Evolutionary conservation across 441 rosid genomes (phyloP).

Genomic region (Dalechampia spathulata): DNA sequence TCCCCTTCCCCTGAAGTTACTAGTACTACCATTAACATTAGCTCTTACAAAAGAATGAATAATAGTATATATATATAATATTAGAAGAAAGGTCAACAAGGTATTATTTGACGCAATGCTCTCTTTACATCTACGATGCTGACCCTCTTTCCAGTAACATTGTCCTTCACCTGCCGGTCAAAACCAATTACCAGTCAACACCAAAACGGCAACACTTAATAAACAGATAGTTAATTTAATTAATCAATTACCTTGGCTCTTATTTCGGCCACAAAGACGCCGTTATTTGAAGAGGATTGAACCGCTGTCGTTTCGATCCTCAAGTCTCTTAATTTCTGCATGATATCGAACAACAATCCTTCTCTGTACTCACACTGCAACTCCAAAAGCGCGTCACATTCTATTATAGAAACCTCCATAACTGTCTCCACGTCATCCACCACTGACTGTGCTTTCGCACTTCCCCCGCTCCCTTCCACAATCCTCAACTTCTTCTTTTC

Average conservation of each 20-base stretch:
- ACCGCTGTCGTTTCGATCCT: slow-evolving; percentile 60
- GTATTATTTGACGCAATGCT: slow-evolving; percentile 56
- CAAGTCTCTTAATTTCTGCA: slow-evolving; percentile 58
- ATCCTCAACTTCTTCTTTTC: slow-evolving; percentile 55
- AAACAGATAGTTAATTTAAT: neutral
- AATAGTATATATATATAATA: no score
- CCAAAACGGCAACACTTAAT: neutral
- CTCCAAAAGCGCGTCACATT: slow-evolving; percentile 71
- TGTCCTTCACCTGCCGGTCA: slow-evolving; percentile 48
- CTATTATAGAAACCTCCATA: slow-evolving; percentile 88
- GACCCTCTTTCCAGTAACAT: slow-evolving; percentile 32
- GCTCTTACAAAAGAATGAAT: no score
- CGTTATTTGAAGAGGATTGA: slow-evolving; percentile 45
- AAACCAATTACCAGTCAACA: neutral
- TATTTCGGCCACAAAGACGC: slow-evolving; percentile 54
- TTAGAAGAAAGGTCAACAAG: no score
- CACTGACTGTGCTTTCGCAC: slow-evolving; percentile 4
- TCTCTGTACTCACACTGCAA: slow-evolving; percentile 61
- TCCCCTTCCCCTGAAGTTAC: no score
- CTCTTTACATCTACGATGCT: slow-evolving; percentile 59
- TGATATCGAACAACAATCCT: slow-evolving; percentile 67
- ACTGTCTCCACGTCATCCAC: slow-evolving; percentile 13
- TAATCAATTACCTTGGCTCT: slow-evolving; percentile 59
- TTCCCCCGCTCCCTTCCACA: slow-evolving; percentile 29
- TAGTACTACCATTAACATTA: no score